Evolutionary conservation across 2,329 filamentous ascomycete genomes (phyloP), one percentile per base, ranked within the genome.

Genomic region (Pseudocercospora musae): DNA sequence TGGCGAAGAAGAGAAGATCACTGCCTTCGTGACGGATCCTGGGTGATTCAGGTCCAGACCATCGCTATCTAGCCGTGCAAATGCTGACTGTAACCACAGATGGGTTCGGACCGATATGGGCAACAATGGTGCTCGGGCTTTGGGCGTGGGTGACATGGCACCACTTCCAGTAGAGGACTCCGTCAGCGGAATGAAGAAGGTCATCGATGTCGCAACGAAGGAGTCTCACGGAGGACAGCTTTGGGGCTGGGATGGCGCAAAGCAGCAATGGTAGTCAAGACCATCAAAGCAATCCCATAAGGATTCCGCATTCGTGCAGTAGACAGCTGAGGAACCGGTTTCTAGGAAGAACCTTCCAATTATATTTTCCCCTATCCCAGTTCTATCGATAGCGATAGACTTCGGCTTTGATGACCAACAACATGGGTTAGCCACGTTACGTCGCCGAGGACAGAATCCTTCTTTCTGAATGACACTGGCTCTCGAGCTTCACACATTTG

Each of bases 31-130:
- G 62, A 73, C 61, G 65, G 74, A 63, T 58, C 76, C 77, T 0
- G 77, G 53, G 53, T 56, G 25, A 40, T 8, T 56, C 3, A 8
- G 11, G 37, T 33, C 4, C 9, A 13, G 3, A 13, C 42, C 42
- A 21, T 18, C 23, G 21, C 13, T 23, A 4, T 50, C 6, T 13
- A 15, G 18, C 5, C 23, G 21, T 27, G 46, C 25, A n/a, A 37
- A 37, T 33, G 29, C 53, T 56, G 20, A 56, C 27, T 8, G 9
- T 18, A 11, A 20, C 8, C 8, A 6, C 18, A 56, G 76, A 40
- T 77, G 76, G 69, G 76, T 79, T 0, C 74, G 78, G 62, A 81
- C 79, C 0, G 77, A 76, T 4, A 77, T 79, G 71, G 79, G 80
- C 0, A 76, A 77, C 60, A 59, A 53, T 0, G 76, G 72, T 33